Conservation (phyloP, 1,139 yeast species). For the Suhomyces atakaporum region DNA sequence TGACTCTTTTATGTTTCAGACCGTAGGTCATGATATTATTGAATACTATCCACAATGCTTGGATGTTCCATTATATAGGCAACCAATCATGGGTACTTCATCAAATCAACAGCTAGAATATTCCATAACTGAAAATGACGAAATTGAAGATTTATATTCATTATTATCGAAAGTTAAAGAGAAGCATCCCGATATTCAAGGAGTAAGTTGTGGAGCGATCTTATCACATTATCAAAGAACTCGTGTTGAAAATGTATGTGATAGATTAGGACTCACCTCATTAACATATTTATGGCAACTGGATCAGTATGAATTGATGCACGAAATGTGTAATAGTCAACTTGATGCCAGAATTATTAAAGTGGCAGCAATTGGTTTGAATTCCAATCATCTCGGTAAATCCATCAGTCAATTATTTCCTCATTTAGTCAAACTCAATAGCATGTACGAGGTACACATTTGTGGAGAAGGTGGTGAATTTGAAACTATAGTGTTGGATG, state of each 20-base stretch:
- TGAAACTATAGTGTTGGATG: constrained; percentile 87
- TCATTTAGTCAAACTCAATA: constrained; percentile 57
- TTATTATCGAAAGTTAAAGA: constrained; percentile 50
- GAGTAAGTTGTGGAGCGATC: constrained; percentile 94
- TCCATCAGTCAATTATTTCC: constrained; percentile 64
- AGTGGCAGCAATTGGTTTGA: constrained; percentile 90
- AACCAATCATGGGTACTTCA: constrained; percentile 63
- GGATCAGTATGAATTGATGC: constrained; percentile 73
- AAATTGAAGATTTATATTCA: constrained; percentile 74
- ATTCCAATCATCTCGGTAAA: constrained; percentile 64
- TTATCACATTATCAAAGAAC: constrained; percentile 90
- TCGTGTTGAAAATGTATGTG: constrained; percentile 89
- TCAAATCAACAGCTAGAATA: constrained; percentile 72
- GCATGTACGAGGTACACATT: constrained; percentile 76
- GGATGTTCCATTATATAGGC: constrained; percentile 77
- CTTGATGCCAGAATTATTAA: constrained; percentile 86
- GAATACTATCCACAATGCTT: constrained; percentile 66
- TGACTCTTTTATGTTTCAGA: constrained; percentile 96
- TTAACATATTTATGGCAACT: constrained; percentile 89
- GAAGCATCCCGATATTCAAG: constrained; percentile 73
- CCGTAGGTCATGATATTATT: constrained; percentile 91
- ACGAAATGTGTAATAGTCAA: constrained; percentile 72
- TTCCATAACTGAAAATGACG: constrained; percentile 64
- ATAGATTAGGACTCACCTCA: constrained; percentile 63
- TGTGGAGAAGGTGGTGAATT: constrained; percentile 99